Conservation (phyloP, 768 basidiomycete species). For the Agaricus subrufescens region DNA sequence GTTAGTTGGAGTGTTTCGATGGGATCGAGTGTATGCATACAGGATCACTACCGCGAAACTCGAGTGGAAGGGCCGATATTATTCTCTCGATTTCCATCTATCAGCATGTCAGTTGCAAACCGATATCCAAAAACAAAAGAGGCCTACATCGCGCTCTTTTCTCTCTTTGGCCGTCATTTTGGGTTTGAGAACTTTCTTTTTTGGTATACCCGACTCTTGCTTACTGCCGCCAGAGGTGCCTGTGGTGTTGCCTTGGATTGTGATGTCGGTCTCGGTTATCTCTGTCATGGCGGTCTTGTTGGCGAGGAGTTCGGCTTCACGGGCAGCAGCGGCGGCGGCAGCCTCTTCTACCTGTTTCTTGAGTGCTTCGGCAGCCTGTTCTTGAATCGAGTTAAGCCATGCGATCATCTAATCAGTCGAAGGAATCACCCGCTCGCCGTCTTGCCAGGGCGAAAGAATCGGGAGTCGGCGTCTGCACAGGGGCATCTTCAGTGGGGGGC, state of each 20-base stretch:
- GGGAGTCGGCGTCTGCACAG: slow-evolving; percentile 50
- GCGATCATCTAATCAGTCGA: neutral
- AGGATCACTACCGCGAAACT: slow-evolving; percentile 86
- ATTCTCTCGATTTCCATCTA: slow-evolving; percentile 66
- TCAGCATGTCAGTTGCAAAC: neutral
- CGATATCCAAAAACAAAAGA: neutral
- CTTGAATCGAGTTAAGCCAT: slow-evolving; percentile 25
- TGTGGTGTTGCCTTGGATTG: slow-evolving; percentile 33
- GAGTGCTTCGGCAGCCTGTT: slow-evolving; percentile 53
- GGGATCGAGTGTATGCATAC: slow-evolving; percentile 36
- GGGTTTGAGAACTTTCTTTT: slow-evolving; percentile 58
- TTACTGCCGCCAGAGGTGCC: slow-evolving; percentile 20
- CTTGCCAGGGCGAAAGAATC: slow-evolving; percentile 56
- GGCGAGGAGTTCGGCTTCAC: slow-evolving; percentile 9
- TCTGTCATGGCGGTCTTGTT: slow-evolving; percentile 40
- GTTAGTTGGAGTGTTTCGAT: neutral
- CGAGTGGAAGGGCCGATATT: slow-evolving; percentile 74
- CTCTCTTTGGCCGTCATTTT: slow-evolving; percentile 78
- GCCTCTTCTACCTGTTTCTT: slow-evolving; percentile 33
- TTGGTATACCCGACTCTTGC: slow-evolving; percentile 19
- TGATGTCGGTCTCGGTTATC: slow-evolving; percentile 34
- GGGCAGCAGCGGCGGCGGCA: slow-evolving; percentile 24
- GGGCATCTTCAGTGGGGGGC: neutral
- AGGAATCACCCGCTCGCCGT: slow-evolving; percentile 50
- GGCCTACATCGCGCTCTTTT: slow-evolving; percentile 72